Evolutionary conservation across 139 green algal species (phyloP), one percentile per base, ranked within the genome.

Genomic region (Tetraselmis chui): DNA sequence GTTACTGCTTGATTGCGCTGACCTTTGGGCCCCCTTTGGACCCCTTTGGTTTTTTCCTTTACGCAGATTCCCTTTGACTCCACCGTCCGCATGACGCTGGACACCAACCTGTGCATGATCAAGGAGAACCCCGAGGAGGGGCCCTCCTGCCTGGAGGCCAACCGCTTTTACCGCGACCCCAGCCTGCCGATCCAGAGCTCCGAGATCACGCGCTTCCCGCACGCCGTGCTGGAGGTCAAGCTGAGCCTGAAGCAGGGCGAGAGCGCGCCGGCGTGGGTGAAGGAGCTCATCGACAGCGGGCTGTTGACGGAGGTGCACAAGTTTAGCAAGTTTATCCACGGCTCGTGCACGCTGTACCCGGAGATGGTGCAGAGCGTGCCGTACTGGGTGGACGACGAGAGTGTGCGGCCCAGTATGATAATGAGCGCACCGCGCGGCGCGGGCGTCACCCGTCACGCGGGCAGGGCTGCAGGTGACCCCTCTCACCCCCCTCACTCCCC

Each of bases 191-290:
- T 94, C 76, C 87, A 92, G 29, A 88, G 94, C 79, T 95, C 91
- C 23, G 94, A 98, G 89, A 93, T 97, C 87, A 97, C 94, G 23
- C 91, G 93, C 86, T 98, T 98, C 88, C 95, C 95, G 0, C 94
- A 98, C 82, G 95, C 93, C 0, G 90, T 98, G 75, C 88, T 98
- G 86, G 95, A 98, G 89, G 92, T 98, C 18, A 98, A 98, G 91
- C 93, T 98, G 78, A 91, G 86, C 29, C 91, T 98, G 84, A 85
- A 87, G 5, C 92, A 97, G 80, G 95, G 93, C 0, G 89, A 97
- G 89, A 28, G 81, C 23, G 78, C 90, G 5, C 94, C 95, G 23
- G 83, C 91, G 2, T 98, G 95, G 95, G 93, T 98, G 59, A 81
- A 83, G 30, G 86, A 91, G 81, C 83, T 90, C 28, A 76, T 84